Conservation (phyloP, 768 basidiomycete genomes). For the Macrocybe gigantea region DNA sequence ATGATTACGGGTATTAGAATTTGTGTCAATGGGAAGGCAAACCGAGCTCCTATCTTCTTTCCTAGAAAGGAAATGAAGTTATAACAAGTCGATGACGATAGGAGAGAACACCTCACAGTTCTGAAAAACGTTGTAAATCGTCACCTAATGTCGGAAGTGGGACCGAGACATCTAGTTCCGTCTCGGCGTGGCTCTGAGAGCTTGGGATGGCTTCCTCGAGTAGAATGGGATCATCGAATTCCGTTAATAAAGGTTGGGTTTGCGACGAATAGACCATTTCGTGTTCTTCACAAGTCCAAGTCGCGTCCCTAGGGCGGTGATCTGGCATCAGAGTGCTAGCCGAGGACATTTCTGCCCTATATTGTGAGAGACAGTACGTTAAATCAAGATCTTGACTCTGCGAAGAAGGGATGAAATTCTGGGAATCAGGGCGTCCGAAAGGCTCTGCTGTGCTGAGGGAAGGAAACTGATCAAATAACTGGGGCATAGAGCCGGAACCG, state of each 20-base stretch:
- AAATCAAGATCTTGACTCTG: slow-evolving; percentile 23
- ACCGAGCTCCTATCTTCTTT: no score
- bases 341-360: no score
- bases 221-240: slow-evolving; percentile 1
- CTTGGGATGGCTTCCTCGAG: slow-evolving; percentile 31
- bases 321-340: neutral
- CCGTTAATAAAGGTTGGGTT: slow-evolving; percentile 20
- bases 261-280: slow-evolving; percentile 28
- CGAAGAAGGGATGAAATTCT: slow-evolving; percentile 26
- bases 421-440: slow-evolving; percentile 1
- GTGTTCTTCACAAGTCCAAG: slow-evolving; percentile 6
- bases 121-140: neutral
- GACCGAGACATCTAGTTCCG: slow-evolving; percentile 21
- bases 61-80: neutral
- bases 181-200: slow-evolving; percentile 38
- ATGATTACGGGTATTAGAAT: neutral
- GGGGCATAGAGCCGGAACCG: no score
- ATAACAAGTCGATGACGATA: no score
- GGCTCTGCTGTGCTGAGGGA: neutral
- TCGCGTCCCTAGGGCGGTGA: neutral
- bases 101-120: neutral
- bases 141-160: neutral
- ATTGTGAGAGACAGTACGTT: neutral
- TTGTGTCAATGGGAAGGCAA: neutral
- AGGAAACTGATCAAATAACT: no score